These are phyloP conservation scores for Yamadazyma membranifaciens DNA, from an alignment of 1,139 yeast genomes.

Conservation along the genomic window DNA sequence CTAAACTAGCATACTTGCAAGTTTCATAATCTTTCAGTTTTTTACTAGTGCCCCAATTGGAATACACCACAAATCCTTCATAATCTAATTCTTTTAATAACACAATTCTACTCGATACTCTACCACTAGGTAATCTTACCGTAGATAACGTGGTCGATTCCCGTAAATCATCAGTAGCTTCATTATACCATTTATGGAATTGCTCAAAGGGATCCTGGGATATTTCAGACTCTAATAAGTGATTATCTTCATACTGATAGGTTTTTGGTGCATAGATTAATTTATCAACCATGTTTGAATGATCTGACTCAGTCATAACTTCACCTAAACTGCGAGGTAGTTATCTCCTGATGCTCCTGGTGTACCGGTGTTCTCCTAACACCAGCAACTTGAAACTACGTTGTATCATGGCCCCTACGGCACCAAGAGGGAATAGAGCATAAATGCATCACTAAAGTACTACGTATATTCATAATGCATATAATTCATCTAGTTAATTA, in stretches of 20 bases:
- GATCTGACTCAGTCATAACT: neutral
- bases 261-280: slow-evolving; percentile 78
- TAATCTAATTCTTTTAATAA: slow-evolving; percentile 85
- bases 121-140: slow-evolving; percentile 81
- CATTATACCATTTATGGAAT: slow-evolving; percentile 81
- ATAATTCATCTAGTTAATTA: too few species aligned
- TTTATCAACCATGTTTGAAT: slow-evolving; percentile 9
- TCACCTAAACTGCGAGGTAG: neutral
- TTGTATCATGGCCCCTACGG: too few species aligned
- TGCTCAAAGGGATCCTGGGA: slow-evolving; percentile 65
- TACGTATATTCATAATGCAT: too few species aligned
- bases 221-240: slow-evolving; percentile 56
- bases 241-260: slow-evolving; percentile 76
- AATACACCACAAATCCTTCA: slow-evolving; percentile 82
- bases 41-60: slow-evolving; percentile 88
- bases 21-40: slow-evolving; percentile 68
- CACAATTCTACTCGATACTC: slow-evolving; percentile 81
- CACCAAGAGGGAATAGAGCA: too few species aligned
- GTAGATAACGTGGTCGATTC: slow-evolving; percentile 84
- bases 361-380: slow-evolving; percentile 5
- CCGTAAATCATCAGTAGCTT: slow-evolving; percentile 65
- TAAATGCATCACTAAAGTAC: too few species aligned
- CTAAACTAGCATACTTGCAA: slow-evolving; percentile 78
- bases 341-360: slow-evolving; percentile 2
- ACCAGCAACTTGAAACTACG: too few species aligned